Conservation (phyloP, 345 rosid species). For the Microcos paniculata region DNA sequence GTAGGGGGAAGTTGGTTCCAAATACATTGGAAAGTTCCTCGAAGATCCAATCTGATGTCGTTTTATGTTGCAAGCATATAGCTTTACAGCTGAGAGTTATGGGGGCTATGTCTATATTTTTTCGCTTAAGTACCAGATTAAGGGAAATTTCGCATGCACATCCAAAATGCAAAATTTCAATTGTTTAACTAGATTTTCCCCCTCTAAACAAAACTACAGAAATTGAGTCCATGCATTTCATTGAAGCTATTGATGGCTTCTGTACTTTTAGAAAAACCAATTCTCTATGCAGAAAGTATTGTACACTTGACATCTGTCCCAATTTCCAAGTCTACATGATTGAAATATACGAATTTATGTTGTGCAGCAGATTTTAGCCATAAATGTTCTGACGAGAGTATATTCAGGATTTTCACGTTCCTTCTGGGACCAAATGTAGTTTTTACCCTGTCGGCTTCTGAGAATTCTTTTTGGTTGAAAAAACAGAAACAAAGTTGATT, state of each 20-base stretch:
- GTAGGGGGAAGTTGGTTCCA: background rate
- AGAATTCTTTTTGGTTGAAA: too few relatives aligned
- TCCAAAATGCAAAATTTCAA: slow-evolving; percentile 9
- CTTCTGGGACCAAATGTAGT: background rate
- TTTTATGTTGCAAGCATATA: background rate
- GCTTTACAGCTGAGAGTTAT: background rate
- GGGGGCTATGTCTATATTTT: background rate
- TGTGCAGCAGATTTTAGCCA: background rate
- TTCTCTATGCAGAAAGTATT: background rate
- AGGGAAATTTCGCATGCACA: slow-evolving; percentile 13
- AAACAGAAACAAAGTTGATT: too few relatives aligned
- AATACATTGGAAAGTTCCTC: slow-evolving; percentile 14
- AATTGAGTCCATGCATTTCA: background rate
- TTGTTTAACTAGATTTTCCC: slow-evolving; percentile 19
- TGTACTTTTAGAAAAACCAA: background rate
- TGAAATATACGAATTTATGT: background rate
- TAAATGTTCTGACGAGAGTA: too few relatives aligned
- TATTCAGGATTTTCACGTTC: too few relatives aligned
- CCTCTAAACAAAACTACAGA: slow-evolving; percentile 5
- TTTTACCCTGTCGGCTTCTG: background rate
- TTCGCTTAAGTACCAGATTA: background rate
- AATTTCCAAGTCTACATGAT: background rate
- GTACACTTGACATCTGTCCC: background rate
- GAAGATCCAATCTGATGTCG: slow-evolving; percentile 7
- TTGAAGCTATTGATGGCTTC: background rate